Conservation (phyloP, 177 flowering plant species). For the Vitis hybrid region DNA sequence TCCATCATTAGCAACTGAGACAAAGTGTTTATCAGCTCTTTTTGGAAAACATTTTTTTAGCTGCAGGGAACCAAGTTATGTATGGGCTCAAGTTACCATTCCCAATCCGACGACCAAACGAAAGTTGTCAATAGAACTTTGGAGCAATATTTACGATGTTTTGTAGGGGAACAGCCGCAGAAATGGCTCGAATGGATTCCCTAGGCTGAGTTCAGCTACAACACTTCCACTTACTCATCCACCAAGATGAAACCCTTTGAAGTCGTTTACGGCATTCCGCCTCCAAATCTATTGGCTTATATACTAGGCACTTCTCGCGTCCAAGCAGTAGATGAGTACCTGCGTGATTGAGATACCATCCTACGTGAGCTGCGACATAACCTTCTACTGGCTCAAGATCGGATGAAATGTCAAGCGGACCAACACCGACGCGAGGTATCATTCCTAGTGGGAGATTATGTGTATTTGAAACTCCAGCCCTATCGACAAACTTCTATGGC, state of each 20-base stretch:
- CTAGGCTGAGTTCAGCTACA: not conserved
- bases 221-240: not conserved
- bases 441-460: slow-evolving; percentile 1
- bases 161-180: not conserved
- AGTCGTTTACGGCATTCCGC: not conserved
- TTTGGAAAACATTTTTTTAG: not conserved
- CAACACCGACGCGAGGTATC: too few species aligned
- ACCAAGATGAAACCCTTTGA: slow-evolving; percentile 3
- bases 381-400: too few species aligned
- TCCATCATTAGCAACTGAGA: not conserved
- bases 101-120: not conserved
- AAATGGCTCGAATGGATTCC: not conserved
- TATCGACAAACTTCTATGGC: slow-evolving; percentile 4
- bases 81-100: not conserved
- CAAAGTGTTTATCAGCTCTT: not conserved
- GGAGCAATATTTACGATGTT: not conserved
- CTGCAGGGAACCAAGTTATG: not conserved
- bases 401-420: too few species aligned
- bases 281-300: not conserved
- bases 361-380: too few species aligned
- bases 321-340: too few species aligned
- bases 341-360: too few species aligned
- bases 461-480: slow-evolving; percentile 12
- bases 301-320: too few species aligned
- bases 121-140: not conserved